Evolutionary conservation across 148 eudicot genomes (phyloP).

Genomic region (Fagopyrum tataricum): DNA sequence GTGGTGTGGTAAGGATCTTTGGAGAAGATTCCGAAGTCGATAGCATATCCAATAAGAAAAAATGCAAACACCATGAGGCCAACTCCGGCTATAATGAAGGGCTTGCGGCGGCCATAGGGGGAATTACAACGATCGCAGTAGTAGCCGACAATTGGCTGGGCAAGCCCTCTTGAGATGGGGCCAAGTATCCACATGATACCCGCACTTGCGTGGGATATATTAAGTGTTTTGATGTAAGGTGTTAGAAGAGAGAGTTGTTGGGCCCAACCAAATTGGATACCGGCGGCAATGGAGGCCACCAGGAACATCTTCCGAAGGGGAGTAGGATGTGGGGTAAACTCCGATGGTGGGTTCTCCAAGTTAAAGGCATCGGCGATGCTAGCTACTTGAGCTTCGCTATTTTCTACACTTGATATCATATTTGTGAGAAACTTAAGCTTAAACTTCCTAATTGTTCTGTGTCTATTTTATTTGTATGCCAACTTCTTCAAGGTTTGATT

Average conservation of each 20-base stretch:
- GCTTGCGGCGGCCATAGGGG: conserved; percentile 36
- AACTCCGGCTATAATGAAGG: conserved; percentile 36
- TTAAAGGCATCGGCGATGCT: background rate
- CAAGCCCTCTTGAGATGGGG: conserved; percentile 41
- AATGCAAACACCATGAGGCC: conserved; percentile 26
- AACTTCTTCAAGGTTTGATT: no score
- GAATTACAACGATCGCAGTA: conserved; percentile 24
- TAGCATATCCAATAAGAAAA: conserved; percentile 40
- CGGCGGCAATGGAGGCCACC: conserved; percentile 44
- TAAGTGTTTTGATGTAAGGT: conserved; percentile 26
- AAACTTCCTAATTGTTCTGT: no score
- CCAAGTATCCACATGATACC: conserved; percentile 44
- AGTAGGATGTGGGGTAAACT: conserved; percentile 3
- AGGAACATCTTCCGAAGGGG: conserved; percentile 27
- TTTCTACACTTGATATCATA: background rate
- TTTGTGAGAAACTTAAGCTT: no score
- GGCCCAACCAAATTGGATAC: conserved; percentile 48
- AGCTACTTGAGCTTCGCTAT: background rate
- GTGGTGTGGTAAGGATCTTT: conserved; percentile 22
- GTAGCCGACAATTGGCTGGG: conserved; percentile 41
- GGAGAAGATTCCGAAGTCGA: conserved; percentile 9
- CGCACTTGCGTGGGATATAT: conserved; percentile 33
- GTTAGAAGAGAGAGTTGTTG: conserved; percentile 35
- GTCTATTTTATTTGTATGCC: no score
- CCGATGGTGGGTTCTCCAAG: background rate